These are phyloP conservation scores for Ophiostoma australiae DNA, from an alignment of 2,329 filamentous ascomycete genomes.

Conservation along the genomic window DNA sequence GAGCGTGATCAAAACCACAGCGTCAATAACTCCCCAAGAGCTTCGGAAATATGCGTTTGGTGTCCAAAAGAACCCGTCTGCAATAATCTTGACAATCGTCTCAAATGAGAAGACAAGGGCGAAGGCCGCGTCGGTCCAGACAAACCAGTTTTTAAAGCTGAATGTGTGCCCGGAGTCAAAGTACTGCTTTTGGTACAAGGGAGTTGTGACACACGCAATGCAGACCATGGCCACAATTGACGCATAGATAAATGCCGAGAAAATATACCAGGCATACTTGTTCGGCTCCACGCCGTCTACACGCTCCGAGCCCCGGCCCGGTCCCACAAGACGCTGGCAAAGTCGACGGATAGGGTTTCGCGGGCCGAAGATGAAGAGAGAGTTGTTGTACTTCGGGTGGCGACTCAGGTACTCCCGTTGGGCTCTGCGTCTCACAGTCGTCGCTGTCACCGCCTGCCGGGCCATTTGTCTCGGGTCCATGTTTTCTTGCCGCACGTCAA, in stretches of 20 bases:
- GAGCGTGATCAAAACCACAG: slow-evolving; percentile 80
- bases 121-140: slow-evolving; percentile 88
- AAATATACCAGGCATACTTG: slow-evolving; percentile 83
- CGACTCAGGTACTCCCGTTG: slow-evolving; percentile 85
- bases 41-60: slow-evolving; percentile 96
- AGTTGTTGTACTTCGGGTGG: slow-evolving; percentile 88
- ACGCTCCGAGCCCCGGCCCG: slow-evolving; percentile 78
- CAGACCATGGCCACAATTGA: slow-evolving; percentile 98
- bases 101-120: slow-evolving; percentile 81
- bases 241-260: slow-evolving; percentile 89
- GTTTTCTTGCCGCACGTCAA: slow-evolving; percentile 69
- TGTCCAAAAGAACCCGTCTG: slow-evolving; percentile 93
- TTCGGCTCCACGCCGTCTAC: slow-evolving; percentile 88
- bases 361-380: slow-evolving; percentile 80
- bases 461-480: slow-evolving; percentile 84
- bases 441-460: slow-evolving; percentile 78
- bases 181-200: slow-evolving; percentile 87
- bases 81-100: slow-evolving; percentile 85
- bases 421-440: slow-evolving; percentile 75
- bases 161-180: slow-evolving; percentile 56
- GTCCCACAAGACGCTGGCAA: slow-evolving; percentile 86
- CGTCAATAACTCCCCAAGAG: slow-evolving; percentile 95
- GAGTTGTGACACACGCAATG: slow-evolving; percentile 88
- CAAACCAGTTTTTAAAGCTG: slow-evolving; percentile 78
- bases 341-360: slow-evolving; percentile 70